Evolutionary conservation across 129 eudicot genomes (phyloP).

Genomic region (Kitagawia praeruptora): DNA sequence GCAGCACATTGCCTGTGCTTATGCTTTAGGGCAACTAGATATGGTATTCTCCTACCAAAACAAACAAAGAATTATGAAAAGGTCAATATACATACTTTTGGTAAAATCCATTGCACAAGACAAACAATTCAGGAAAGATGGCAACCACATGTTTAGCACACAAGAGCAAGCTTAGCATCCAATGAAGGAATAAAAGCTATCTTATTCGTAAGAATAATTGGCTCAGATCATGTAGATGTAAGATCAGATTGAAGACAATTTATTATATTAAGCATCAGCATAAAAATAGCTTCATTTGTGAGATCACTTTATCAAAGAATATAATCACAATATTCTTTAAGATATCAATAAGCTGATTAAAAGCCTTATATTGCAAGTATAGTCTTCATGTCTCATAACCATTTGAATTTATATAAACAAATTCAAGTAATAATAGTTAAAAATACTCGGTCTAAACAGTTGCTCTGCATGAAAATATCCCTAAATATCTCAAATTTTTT

Average conservation of each 20-base stretch:
- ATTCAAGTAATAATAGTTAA: background rate
- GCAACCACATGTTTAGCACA: background rate
- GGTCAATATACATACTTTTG: background rate
- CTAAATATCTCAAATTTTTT: background rate
- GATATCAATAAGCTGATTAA: background rate
- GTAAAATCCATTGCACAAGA: constrained; percentile 1
- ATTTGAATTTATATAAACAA: background rate
- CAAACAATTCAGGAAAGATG: background rate
- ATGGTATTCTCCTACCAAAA: constrained; percentile 78
- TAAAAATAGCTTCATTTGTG: background rate
- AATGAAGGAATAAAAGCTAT: background rate
- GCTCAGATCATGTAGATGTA: background rate
- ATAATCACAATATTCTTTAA: background rate
- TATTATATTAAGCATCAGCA: background rate
- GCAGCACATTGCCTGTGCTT: constrained; percentile 88
- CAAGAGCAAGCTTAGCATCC: background rate
- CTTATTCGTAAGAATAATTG: background rate
- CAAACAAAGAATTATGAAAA: background rate
- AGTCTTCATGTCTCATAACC: background rate
- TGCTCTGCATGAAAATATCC: background rate
- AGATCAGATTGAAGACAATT: background rate
- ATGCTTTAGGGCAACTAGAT: constrained; percentile 60
- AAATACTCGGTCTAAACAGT: background rate
- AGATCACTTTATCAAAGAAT: background rate
- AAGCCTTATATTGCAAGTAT: background rate